phyloP scores from a whole-genome alignment of 176 grass and related monocot genomes.

The Metroxylon sagu region DNA sequence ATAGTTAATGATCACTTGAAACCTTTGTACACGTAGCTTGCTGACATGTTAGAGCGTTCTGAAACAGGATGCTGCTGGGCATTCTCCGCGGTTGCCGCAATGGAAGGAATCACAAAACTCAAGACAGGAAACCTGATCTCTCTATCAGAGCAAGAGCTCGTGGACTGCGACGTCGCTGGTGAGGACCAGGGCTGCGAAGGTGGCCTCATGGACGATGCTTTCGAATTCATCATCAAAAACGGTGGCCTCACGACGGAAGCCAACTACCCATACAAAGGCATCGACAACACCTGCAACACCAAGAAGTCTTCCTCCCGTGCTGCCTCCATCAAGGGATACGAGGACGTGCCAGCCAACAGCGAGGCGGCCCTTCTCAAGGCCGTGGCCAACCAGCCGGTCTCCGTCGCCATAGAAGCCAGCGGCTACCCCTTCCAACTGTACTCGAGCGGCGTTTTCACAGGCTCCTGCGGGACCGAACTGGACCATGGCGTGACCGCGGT shows the following conservation, averaged over 20 bases:
- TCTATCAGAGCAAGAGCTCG: constrained; percentile 57
- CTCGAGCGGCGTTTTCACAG: constrained; percentile 39
- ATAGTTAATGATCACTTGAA: too few relatives aligned
- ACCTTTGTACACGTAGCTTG: too few relatives aligned
- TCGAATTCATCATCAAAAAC: constrained; percentile 28
- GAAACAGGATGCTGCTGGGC: constrained; percentile 64
- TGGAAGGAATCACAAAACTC: constrained; percentile 43
- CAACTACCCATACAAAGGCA: constrained; percentile 39
- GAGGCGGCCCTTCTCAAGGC: constrained; percentile 37
- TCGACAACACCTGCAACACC: constrained; percentile 26
- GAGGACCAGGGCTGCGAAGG: constrained; percentile 43
- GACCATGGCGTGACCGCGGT: constrained; percentile 49
- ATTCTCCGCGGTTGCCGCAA: constrained; percentile 54
- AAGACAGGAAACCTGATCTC: constrained; percentile 37
- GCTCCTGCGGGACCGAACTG: constrained; percentile 32
- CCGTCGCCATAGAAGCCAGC: constrained; percentile 36
- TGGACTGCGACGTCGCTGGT: constrained; percentile 53
- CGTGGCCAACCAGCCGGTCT: constrained; percentile 46
- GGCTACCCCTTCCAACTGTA: constrained; percentile 41
- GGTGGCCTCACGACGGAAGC: constrained; percentile 42
- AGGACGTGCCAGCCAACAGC: constrained; percentile 43
- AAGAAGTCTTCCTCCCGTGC: neutral
- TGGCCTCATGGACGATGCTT: constrained; percentile 55
- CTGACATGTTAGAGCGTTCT: too few relatives aligned
- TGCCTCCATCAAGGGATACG: constrained; percentile 24